Evolutionary conservation across 2,329 filamentous ascomycete species (phyloP).

Genomic region (Neonectria faginata): DNA sequence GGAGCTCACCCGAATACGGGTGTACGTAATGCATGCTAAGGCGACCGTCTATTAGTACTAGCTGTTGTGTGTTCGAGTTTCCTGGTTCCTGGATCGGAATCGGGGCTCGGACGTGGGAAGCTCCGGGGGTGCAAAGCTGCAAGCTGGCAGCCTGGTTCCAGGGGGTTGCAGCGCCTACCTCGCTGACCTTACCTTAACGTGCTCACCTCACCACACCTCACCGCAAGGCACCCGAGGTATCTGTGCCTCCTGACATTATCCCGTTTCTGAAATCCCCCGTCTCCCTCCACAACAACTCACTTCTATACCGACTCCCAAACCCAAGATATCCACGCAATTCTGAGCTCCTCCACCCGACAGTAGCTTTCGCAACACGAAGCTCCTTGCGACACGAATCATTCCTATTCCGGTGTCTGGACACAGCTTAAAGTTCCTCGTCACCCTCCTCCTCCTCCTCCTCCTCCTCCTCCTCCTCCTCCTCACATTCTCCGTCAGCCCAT

Average conservation of each 20-base stretch:
- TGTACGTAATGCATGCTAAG: neutral
- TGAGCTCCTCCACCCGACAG: neutral
- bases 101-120: neutral
- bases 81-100: neutral
- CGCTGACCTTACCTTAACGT: no score
- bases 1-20: neutral
- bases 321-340: neutral
- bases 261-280: constrained; percentile 2
- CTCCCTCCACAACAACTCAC: constrained; percentile 13
- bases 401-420: constrained; percentile 32
- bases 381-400: constrained; percentile 13
- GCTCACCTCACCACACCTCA: neutral
- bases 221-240: neutral
- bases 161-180: neutral
- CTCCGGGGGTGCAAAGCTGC: neutral
- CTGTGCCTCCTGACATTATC: constrained; percentile 7
- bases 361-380: constrained; percentile 3
- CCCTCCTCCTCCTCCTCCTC: constrained; percentile 1
- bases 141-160: neutral
- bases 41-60: no score
- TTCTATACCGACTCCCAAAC: neutral
- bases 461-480: no score
- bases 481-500: constrained; percentile 5
- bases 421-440: constrained; percentile 3
- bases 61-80: no score